Evolutionary conservation across 768 basidiomycete species (phyloP).

Genomic region (Cyathus striatus): DNA sequence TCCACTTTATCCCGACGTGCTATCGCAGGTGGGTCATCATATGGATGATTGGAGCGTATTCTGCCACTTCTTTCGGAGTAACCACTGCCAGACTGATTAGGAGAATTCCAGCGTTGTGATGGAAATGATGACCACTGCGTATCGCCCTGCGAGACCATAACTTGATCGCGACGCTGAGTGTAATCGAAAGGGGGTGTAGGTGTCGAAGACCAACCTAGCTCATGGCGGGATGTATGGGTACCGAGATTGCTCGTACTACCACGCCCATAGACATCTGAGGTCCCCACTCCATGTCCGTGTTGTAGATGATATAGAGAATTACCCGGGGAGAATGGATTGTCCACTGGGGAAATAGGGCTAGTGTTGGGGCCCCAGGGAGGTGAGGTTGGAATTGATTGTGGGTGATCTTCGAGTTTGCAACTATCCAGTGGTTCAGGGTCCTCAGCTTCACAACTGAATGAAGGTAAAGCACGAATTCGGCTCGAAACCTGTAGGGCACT

Average conservation of each 20-base stretch:
- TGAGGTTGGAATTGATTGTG: conserved; percentile 34
- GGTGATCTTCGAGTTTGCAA: conserved; percentile 45
- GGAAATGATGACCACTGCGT: conserved; percentile 32
- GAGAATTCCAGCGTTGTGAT: conserved; percentile 35
- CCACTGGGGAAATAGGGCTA: conserved; percentile 27
- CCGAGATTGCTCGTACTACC: conserved; percentile 18
- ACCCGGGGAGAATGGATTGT: conserved; percentile 26
- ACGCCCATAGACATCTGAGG: conserved; percentile 20
- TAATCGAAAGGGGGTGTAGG: conserved; percentile 14
- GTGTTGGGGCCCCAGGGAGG: conserved; percentile 31
- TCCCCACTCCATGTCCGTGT: conserved; percentile 13
- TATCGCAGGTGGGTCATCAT: conserved; percentile 20
- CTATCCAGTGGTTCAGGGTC: conserved; percentile 37
- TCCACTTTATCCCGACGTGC: conserved; percentile 26
- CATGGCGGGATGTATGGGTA: conserved; percentile 20
- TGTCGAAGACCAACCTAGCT: conserved; percentile 16
- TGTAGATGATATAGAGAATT: conserved; percentile 25
- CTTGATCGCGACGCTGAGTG: conserved; percentile 29
- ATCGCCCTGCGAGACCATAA: conserved; percentile 18
- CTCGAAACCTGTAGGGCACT: conserved; percentile 20
- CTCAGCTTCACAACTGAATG: conserved; percentile 35
- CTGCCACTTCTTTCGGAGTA: no score
- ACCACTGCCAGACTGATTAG: no score
- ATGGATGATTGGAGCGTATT: conserved; percentile 29
- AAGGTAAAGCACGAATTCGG: conserved; percentile 6